These are phyloP conservation scores for Backusella mclennaniae DNA, from an alignment of 192 early-diverging fungal genomes.

Conservation along the genomic window DNA sequence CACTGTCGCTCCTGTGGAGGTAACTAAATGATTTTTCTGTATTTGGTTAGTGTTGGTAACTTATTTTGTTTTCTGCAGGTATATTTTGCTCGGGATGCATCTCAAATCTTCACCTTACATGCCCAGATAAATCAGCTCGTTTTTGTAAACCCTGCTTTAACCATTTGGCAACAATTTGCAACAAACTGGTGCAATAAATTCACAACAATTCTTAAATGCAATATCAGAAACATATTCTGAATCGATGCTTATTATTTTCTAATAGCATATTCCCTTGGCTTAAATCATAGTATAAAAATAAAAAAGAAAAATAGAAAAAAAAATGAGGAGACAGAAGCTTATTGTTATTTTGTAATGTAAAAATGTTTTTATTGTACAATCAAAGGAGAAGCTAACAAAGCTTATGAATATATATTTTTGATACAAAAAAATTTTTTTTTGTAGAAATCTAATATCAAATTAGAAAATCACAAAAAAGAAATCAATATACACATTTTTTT, in stretches of 20 bases:
- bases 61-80: neutral
- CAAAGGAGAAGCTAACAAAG: neutral
- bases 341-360: neutral
- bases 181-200: neutral
- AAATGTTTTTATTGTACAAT: neutral
- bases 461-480: neutral
- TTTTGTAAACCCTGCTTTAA: constrained; percentile 21
- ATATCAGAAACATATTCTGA: neutral
- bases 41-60: neutral
- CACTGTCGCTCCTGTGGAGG: constrained; percentile 56
- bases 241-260: neutral
- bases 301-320: neutral
- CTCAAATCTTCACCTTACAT: constrained; percentile 1
- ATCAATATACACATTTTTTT: neutral
- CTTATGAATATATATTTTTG: neutral
- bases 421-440: neutral
- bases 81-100: constrained; percentile 16
- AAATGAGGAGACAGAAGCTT: neutral
- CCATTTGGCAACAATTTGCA: neutral
- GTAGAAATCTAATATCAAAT: neutral
- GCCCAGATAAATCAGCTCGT: constrained; percentile 21
- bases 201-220: too few relatives aligned
- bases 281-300: neutral
- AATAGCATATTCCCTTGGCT: neutral
- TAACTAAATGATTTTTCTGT: neutral